A percentile compares a stretch with the other conserved stretches of the same genome.
Conservation (phyloP, 2,329 filamentous ascomycete species). For the Pseudogymnoascus sp. region DNA sequence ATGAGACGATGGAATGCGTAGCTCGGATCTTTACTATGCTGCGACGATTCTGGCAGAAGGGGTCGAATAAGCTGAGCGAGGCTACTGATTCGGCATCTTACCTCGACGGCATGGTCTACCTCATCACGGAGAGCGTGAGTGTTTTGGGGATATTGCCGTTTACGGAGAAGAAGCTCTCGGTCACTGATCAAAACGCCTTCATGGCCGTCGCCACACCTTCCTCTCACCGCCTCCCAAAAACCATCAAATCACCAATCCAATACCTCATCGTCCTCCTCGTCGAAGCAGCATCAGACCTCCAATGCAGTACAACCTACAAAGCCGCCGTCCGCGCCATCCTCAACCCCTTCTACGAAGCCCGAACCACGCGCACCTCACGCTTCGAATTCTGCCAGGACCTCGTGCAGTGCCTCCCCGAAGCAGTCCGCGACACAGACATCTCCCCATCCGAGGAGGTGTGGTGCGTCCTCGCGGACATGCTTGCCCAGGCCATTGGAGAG, state of each 20-base stretch:
- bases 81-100: conserved; percentile 44
- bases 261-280: conserved; percentile 58
- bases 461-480: conserved; percentile 24
- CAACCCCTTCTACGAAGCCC: conserved; percentile 46
- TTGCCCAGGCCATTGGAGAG: conserved; percentile 18
- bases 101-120: conserved; percentile 44
- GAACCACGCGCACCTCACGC: conserved; percentile 29
- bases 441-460: conserved; percentile 17
- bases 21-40: conserved; percentile 63
- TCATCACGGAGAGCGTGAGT: conserved; percentile 41
- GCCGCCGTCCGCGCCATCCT: conserved; percentile 45
- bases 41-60: conserved; percentile 57
- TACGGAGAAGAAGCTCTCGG: conserved; percentile 50
- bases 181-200: conserved; percentile 47
- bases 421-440: conserved; percentile 24
- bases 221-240: conserved; percentile 47
- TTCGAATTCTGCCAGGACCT: conserved; percentile 31
- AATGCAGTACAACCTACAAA: conserved; percentile 39
- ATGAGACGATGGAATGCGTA: conserved; percentile 73
- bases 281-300: conserved; percentile 38
- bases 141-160: conserved; percentile 53
- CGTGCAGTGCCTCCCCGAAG: conserved; percentile 18
- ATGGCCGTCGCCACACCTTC: conserved; percentile 55
- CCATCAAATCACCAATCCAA: conserved; percentile 52
- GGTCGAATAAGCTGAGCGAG: conserved; percentile 35